Base-by-base conservation (phyloP, 2,329 filamentous ascomycete genomes). In the Cytospora paraplurivora region DNA sequence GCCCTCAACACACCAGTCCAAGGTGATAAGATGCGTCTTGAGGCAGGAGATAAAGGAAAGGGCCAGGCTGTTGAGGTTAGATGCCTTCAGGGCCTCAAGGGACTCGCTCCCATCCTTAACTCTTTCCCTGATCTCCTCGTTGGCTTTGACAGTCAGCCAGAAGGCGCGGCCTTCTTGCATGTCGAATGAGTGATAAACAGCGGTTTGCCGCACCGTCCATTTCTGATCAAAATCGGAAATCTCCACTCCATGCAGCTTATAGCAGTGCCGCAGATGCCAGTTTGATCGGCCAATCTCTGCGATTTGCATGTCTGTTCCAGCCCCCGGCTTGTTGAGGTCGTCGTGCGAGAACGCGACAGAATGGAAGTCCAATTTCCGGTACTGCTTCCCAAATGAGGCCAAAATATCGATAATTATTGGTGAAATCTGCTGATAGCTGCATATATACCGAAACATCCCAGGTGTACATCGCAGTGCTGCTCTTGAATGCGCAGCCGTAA, bases 301-400 rank as follows among this genome's bases (percentile, higher is more conserved):
- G 21, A 59, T 59, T 2, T 6, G 34, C 10, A 44, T 27, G 3
- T 52, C 15, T 0, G 19, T 12, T 13, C 32, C 6, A 7, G 17
- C 15, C 5, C 15, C 41, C 10, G 49, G 49, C 17, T 53, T 59
- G 1, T 2, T 10, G 10, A 44, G 3, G 37, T 59, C 57, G 41
- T 59, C 57, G 4, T 59, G 57, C 15, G 47, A 59, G 35, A 59
- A 59, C 1, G 57, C 52, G 27, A 49, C 57, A 44, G 34, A 59
- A 12, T 59, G 49, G 27, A 59, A 59, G 3, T 13, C 35, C 0
- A 33, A 37, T 11, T 21, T 32, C 6, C 34, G 34, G 1, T 15
- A 41, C 0, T 88, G 88, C 72, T 81, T 85, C 72, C 85, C 88
- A 1, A 81, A 81, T 69, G 61, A 74, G 12, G 68, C 59, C 0